A percentile compares a stretch with the other conserved stretches of the same genome.
Conservation (phyloP, 441 rosid genomes). For the Francoa sonchifolia region DNA sequence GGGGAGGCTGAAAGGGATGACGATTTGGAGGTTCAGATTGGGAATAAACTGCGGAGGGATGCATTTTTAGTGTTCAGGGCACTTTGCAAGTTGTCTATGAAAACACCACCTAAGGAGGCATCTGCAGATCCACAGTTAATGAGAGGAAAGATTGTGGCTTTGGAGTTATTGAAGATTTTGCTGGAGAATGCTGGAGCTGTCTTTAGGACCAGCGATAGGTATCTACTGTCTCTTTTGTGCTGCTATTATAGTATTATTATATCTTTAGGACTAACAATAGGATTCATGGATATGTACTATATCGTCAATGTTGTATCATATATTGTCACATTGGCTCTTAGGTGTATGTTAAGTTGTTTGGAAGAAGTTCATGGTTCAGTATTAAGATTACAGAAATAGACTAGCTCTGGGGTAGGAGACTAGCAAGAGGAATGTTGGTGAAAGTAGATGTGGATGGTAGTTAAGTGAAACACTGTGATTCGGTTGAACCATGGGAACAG, state of each 20-base stretch:
- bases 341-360: background rate
- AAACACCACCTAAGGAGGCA: slow-evolving; percentile 90
- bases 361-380: background rate
- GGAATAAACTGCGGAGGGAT: slow-evolving; percentile 92
- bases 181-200: slow-evolving; percentile 98
- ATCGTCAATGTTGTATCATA: background rate
- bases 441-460: too few relatives aligned
- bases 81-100: slow-evolving; percentile 95
- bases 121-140: slow-evolving; percentile 72
- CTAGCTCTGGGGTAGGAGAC: too few relatives aligned
- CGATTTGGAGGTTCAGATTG: slow-evolving; percentile 94
- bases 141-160: slow-evolving; percentile 94
- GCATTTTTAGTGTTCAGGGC: slow-evolving; percentile 97
- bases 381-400: too few relatives aligned
- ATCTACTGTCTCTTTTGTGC: background rate
- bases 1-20: slow-evolving; percentile 82
- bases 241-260: background rate
- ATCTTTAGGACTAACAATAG: background rate
- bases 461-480: too few relatives aligned
- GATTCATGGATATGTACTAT: too few relatives aligned
- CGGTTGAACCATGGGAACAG: too few relatives aligned
- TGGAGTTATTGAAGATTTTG: slow-evolving; percentile 90
- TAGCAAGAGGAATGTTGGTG: background rate
- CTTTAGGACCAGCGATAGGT: slow-evolving; percentile 98
- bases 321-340: background rate